phyloP scores from a whole-genome alignment of 2,329 filamentous ascomycete genomes.

The Paecilomyces fulvus region DNA sequence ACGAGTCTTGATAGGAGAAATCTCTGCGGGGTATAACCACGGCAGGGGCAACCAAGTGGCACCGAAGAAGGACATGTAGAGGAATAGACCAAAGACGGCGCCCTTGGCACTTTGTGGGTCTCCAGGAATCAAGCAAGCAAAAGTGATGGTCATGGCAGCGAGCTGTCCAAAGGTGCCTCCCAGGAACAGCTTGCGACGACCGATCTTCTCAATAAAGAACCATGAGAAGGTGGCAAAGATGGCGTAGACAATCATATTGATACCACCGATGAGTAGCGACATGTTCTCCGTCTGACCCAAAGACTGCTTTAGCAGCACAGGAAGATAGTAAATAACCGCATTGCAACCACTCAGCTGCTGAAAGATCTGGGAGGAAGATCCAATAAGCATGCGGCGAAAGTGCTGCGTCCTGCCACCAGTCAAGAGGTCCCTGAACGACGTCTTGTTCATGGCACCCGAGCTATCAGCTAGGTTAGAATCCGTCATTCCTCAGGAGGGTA shows the following conservation, averaged over 20 bases:
- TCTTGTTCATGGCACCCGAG: constrained; percentile 50
- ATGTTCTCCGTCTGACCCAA: constrained; percentile 25
- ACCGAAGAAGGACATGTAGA: constrained; percentile 62
- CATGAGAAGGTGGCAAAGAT: constrained; percentile 24
- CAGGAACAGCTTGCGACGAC: constrained; percentile 36
- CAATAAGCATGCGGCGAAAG: constrained; percentile 16
- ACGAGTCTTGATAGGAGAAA: constrained; percentile 62
- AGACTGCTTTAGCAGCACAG: constrained; percentile 34
- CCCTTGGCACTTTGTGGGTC: constrained; percentile 21
- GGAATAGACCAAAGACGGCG: constrained; percentile 53
- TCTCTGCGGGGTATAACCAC: constrained; percentile 63
- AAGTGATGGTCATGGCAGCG: constrained; percentile 31
- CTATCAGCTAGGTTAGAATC: constrained; percentile 11
- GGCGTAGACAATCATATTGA: constrained; percentile 32
- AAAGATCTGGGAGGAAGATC: constrained; percentile 19
- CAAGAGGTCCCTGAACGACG: constrained; percentile 39
- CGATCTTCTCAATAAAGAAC: constrained; percentile 37
- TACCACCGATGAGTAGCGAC: constrained; percentile 39
- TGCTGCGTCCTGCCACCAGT: constrained; percentile 16
- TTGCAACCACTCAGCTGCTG: constrained; percentile 39
- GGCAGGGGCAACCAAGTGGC: constrained; percentile 51
- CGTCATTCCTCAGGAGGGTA: constrained; percentile 16
- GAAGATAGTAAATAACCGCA: constrained; percentile 33
- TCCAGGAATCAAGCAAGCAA: constrained; percentile 29
- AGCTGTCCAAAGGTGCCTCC: constrained; percentile 32